phyloP scores from a whole-genome alignment of 2,329 filamentous ascomycete genomes.

The Xylaria sp. region DNA sequence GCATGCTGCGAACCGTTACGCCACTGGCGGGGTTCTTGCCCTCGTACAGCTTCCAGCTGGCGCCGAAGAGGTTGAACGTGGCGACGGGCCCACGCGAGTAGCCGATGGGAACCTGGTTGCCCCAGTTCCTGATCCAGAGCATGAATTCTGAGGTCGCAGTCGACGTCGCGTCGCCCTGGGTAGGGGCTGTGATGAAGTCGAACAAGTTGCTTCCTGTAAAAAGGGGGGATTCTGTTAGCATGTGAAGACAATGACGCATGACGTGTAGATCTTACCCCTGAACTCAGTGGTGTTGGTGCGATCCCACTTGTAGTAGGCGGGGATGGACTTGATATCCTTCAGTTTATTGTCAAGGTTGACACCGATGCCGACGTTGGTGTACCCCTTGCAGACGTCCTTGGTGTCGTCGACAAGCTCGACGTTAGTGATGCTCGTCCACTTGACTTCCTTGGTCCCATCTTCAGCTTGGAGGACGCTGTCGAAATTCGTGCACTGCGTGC shows the following conservation, averaged over 20 bases:
- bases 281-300: conserved; percentile 35
- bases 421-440: conserved; percentile 34
- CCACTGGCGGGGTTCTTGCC: conserved; percentile 41
- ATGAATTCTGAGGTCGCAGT: conserved; percentile 42
- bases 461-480: conserved; percentile 23
- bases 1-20: conserved; percentile 41
- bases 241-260: background rate
- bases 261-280: conserved; percentile 31
- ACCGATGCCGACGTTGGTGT: conserved; percentile 37
- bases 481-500: conserved; percentile 38
- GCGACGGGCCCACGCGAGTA: conserved; percentile 39
- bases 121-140: conserved; percentile 43
- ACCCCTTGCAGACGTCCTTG: conserved; percentile 38
- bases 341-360: conserved; percentile 34
- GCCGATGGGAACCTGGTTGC: conserved; percentile 42
- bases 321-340: conserved; percentile 37
- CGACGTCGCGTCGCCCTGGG: conserved; percentile 30
- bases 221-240: conserved; percentile 12
- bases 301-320: conserved; percentile 36
- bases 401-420: conserved; percentile 29
- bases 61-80: conserved; percentile 40
- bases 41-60: conserved; percentile 42
- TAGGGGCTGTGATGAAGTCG: conserved; percentile 43
- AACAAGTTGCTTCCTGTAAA: conserved; percentile 41
- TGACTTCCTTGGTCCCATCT: conserved; percentile 31